phyloP scores from a whole-genome alignment of 371 early-diverging fungal species.

The Mycotypha africana region DNA sequence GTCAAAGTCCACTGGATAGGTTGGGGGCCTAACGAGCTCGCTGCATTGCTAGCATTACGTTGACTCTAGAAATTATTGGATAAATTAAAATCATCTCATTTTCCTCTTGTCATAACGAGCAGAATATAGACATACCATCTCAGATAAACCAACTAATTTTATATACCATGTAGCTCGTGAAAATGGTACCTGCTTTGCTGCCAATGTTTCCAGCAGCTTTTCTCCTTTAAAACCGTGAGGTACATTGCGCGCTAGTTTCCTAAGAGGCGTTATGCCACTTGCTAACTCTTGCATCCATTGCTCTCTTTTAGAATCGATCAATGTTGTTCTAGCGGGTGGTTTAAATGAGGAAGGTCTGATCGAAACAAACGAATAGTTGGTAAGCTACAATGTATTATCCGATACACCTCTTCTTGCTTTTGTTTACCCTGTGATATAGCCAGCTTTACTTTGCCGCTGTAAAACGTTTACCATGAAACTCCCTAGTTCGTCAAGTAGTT shows the following conservation, averaged over 20 bases:
- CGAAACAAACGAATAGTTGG: not conserved
- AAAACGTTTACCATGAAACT: conserved; percentile 56
- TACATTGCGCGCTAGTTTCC: conserved; percentile 51
- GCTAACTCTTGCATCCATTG: conserved; percentile 59
- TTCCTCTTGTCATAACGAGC: too few relatives aligned
- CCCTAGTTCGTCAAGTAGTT: conserved; percentile 46
- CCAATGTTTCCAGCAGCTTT: conserved; percentile 56
- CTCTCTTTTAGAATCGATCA: conserved; percentile 53
- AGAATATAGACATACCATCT: conserved; percentile 62
- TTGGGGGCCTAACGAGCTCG: conserved; percentile 15
- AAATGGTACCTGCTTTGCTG: conserved; percentile 58
- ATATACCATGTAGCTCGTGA: conserved; percentile 75
- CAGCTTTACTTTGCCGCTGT: conserved; percentile 45
- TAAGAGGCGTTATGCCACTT: conserved; percentile 46
- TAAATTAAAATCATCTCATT: too few relatives aligned
- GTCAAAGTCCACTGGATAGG: conserved; percentile 30
- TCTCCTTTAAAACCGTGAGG: conserved; percentile 68
- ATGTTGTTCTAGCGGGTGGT: conserved; percentile 49
- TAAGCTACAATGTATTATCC: not conserved
- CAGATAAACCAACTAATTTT: conserved; percentile 58
- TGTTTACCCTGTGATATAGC: conserved; percentile 47
- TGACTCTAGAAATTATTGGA: conserved; percentile 20
- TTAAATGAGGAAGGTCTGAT: conserved; percentile 49
- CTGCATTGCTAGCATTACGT: conserved; percentile 33
- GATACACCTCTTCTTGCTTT: not conserved